These are phyloP conservation scores for Metschnikowia kofuensis DNA, from an alignment of 805 yeast species.

Conservation along the genomic window DNA sequence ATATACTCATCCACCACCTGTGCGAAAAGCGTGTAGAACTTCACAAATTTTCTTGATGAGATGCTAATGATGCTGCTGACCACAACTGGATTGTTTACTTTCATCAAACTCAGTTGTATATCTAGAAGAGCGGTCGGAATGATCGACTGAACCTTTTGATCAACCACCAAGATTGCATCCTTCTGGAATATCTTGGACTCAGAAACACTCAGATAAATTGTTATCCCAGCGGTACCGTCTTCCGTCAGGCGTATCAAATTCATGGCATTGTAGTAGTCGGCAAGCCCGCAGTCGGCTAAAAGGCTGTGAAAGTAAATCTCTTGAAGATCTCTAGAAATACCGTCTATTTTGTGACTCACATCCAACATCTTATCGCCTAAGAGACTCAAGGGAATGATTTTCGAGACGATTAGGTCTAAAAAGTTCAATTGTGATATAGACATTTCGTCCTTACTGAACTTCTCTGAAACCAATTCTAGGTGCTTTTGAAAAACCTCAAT, in stretches of 20 bases:
- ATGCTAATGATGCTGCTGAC: conserved; percentile 52
- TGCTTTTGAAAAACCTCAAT: conserved; percentile 37
- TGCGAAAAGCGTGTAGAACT: conserved; percentile 42
- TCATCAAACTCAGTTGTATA: conserved; percentile 53
- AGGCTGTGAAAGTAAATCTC: conserved; percentile 46
- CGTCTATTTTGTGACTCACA: conserved; percentile 32
- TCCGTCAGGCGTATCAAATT: conserved; percentile 69
- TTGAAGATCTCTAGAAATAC: conserved; percentile 38
- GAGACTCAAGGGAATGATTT: conserved; percentile 46
- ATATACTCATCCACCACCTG: conserved; percentile 38
- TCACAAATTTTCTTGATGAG: conserved; percentile 49
- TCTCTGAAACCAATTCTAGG: conserved; percentile 24
- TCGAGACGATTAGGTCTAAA: conserved; percentile 55
- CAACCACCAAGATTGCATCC: conserved; percentile 42
- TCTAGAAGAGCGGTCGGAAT: conserved; percentile 63
- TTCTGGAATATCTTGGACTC: conserved; percentile 57
- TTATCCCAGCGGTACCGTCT: conserved; percentile 57
- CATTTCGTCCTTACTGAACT: conserved; percentile 30
- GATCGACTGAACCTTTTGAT: conserved; percentile 45
- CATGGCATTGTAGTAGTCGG: conserved; percentile 59
- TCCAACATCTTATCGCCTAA: conserved; percentile 36
- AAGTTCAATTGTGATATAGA: conserved; percentile 54
- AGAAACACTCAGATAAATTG: conserved; percentile 60
- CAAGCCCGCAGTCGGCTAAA: conserved; percentile 50
- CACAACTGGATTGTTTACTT: conserved; percentile 60